A percentile compares a stretch with the other conserved stretches of the same genome.
Conservation (phyloP, 805 yeast species). For the Crinitomyces ghanaensis region DNA sequence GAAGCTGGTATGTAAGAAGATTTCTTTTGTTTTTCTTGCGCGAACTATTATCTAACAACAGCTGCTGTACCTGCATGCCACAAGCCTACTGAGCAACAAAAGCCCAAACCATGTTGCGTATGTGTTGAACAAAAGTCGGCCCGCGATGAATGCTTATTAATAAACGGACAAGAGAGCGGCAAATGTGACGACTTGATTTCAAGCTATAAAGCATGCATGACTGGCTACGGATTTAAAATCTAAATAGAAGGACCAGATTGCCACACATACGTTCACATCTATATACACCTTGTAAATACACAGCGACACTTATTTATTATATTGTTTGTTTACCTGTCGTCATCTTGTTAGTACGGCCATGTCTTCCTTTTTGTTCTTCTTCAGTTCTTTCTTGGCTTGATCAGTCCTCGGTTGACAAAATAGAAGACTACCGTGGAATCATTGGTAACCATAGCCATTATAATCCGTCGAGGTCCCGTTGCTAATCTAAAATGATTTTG, state of each 20-base stretch:
- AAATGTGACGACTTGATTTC: constrained; percentile 64
- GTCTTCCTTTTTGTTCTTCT: too few species aligned
- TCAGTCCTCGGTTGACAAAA: constrained; percentile 29
- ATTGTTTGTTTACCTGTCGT: too few species aligned
- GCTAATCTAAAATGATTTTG: constrained; percentile 8
- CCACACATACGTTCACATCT: too few species aligned
- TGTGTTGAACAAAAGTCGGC: constrained; percentile 71
- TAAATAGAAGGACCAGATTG: too few species aligned
- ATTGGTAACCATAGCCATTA: constrained; percentile 32
- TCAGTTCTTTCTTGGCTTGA: constrained; percentile 29
- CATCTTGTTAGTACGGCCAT: too few species aligned
- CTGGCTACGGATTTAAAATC: constrained; percentile 71
- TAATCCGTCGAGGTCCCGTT: constrained; percentile 18
- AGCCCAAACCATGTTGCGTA: constrained; percentile 95
- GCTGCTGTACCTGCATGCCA: too few species aligned
- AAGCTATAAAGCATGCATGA: constrained; percentile 81
- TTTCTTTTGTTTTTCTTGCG: too few species aligned
- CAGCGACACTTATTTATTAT: too few species aligned
- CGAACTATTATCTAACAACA: too few species aligned
- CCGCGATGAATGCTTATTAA: constrained; percentile 79
- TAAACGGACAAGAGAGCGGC: constrained; percentile 72
- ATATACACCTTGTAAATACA: too few species aligned
- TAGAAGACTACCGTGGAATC: constrained; percentile 35
- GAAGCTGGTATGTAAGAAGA: too few species aligned
- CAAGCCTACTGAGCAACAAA: too few species aligned